Evolutionary conservation across 2,329 filamentous ascomycete species (phyloP).

Genomic region (Fusarium sp.): DNA sequence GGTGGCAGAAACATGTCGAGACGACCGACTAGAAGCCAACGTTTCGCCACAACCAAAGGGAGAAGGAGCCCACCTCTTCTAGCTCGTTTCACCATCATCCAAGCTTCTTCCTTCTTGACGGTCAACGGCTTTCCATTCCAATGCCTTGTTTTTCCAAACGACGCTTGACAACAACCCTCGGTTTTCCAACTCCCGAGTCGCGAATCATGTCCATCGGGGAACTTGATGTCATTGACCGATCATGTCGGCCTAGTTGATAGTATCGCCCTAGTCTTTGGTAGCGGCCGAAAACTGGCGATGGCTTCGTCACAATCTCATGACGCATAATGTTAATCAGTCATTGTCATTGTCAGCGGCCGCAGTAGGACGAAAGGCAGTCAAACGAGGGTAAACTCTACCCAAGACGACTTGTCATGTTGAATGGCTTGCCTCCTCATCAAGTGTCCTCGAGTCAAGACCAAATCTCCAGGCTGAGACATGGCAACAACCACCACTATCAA

Average conservation of each 20-base stretch:
- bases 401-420: not conserved
- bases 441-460: not conserved
- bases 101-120: not conserved
- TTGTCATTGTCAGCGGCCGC: not conserved
- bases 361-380: not conserved
- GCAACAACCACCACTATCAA: not conserved
- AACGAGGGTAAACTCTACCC: not conserved
- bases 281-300: constrained; percentile 29
- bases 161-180: not conserved
- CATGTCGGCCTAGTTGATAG: not conserved
- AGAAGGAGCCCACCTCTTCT: constrained; percentile 18
- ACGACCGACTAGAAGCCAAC: constrained; percentile 5
- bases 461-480: not conserved
- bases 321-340: not conserved
- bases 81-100: constrained; percentile 29
- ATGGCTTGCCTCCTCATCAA: not conserved
- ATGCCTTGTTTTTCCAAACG: not conserved
- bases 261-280: not conserved
- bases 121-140: not conserved
- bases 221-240: not conserved
- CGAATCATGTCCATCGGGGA: not conserved
- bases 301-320: constrained; percentile 10
- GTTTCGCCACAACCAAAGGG: constrained; percentile 4
- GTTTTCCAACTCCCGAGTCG: not conserved
- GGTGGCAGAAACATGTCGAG: constrained; percentile 10